phyloP scores from a whole-genome alignment of 2,329 filamentous ascomycete species.

The Alternaria metachromatica region DNA sequence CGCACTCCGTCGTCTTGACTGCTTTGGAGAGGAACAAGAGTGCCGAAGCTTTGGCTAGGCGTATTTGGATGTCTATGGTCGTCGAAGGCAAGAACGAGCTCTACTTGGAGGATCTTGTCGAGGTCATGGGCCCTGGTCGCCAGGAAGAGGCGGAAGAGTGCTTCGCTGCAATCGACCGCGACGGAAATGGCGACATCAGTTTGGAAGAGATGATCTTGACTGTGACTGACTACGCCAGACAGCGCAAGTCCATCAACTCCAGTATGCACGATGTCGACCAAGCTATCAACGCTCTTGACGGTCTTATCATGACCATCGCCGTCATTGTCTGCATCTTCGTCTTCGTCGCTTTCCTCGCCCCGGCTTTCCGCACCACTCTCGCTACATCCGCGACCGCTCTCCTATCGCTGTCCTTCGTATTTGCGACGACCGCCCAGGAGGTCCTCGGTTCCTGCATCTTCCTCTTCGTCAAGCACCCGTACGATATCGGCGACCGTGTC shows the following conservation, averaged over 20 bases:
- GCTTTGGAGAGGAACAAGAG: constrained; percentile 84
- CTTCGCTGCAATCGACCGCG: constrained; percentile 80
- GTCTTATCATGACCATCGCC: constrained; percentile 81
- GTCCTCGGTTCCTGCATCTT: constrained; percentile 99
- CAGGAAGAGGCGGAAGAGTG: constrained; percentile 83
- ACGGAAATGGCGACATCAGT: constrained; percentile 92
- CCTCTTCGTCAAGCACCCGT: constrained; percentile 97
- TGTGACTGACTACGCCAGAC: constrained; percentile 80
- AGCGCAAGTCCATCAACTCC: constrained; percentile 85
- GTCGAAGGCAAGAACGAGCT: constrained; percentile 85
- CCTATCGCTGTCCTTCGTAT: constrained; percentile 95
- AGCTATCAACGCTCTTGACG: constrained; percentile 89
- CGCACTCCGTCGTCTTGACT: constrained; percentile 87
- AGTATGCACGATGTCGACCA: constrained; percentile 98
- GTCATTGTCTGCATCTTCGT: constrained; percentile 82
- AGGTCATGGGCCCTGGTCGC: constrained; percentile 81
- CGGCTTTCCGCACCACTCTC: constrained; percentile 81
- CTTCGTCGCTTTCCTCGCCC: constrained; percentile 88
- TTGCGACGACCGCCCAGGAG: constrained; percentile 89
- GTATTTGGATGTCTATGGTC: constrained; percentile 98
- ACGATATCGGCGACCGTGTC: constrained; percentile 92
- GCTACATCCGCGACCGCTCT: constrained; percentile 90
- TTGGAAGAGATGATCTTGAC: constrained; percentile 94
- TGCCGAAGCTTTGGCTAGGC: constrained; percentile 89
- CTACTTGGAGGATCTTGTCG: constrained; percentile 79